Evolutionary conservation across 2,329 filamentous ascomycete genomes (phyloP).

Genomic region (Cordyceps fumosorosea): DNA sequence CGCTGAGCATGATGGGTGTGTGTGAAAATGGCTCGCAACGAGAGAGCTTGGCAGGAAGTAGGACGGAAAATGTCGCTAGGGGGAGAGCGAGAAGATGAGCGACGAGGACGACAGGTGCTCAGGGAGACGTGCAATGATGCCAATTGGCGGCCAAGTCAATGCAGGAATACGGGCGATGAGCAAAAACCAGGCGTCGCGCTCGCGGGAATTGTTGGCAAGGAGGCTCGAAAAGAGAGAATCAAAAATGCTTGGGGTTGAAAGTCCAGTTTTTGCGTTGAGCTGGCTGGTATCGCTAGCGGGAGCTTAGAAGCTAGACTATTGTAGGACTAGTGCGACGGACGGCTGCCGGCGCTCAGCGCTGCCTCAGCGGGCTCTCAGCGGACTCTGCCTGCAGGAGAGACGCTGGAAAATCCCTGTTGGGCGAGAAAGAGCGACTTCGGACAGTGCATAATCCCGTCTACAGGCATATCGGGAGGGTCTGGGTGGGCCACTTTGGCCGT

Average conservation of each 20-base stretch:
- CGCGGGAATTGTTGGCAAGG: slow-evolving; percentile 14
- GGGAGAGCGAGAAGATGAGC: not conserved
- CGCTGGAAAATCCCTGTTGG: not conserved
- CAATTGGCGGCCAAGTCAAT: slow-evolving; percentile 11
- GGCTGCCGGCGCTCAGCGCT: slow-evolving; percentile 14
- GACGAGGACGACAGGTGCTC: not conserved
- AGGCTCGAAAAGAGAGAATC: slow-evolving; percentile 7
- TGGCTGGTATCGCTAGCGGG: slow-evolving; percentile 12
- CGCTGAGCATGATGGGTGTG: slow-evolving; percentile 48
- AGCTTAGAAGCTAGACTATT: slow-evolving; percentile 9
- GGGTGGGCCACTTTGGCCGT: not conserved
- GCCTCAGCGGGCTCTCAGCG: not conserved
- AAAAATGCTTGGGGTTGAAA: slow-evolving; percentile 13
- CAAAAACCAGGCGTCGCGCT: slow-evolving; percentile 8
- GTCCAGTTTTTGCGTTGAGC: slow-evolving; percentile 16
- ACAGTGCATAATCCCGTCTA: slow-evolving; percentile 10
- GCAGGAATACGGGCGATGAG: slow-evolving; percentile 2
- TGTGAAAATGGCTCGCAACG: slow-evolving; percentile 15
- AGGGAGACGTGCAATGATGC: not conserved
- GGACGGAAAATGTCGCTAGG: not conserved
- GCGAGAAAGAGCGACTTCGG: slow-evolving; percentile 2
- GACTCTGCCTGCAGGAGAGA: not conserved
- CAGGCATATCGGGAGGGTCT: slow-evolving; percentile 7
- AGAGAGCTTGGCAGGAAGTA: not conserved
- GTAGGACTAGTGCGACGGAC: slow-evolving; percentile 11